Evolutionary conservation across 495 filamentous ascomycete genomes (phyloP), one percentile per base, ranked within the genome.

Genomic region (Friedmanniomyces endolithicus): DNA sequence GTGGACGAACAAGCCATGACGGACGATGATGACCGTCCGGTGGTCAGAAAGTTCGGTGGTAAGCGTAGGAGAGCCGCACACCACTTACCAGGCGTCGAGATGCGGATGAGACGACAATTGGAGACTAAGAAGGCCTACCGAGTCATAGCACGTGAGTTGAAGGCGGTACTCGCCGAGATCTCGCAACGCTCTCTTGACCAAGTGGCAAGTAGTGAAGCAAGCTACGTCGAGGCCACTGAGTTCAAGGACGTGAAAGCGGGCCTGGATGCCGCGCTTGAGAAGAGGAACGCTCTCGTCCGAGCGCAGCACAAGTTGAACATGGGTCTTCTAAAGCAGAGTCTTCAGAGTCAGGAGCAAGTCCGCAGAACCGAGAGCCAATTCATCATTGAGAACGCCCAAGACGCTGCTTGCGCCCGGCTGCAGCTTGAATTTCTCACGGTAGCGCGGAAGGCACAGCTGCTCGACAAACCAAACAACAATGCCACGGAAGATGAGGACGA

Each of bases 21-120:
- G 16, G 25, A 25, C 12, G 53, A 53, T 17, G 56, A 29, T 22
- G 58, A 47, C 50, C 60, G 40, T n/a, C 49, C 35, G 12, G 31
- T 51, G 35, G 19, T 31, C 29, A 68, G 62, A 50, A 63, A 66
- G 17, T 57, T 68, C 17, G 67, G 67, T 20, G 70, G 70, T 57
- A 51, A 35, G 23, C 47, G 70, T 19, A 60, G 68, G 40, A 54
- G 70, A 55, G 65, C 64, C 29, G 62, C 58, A 29, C 63, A 72
- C 64, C 43, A 64, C 24, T 56, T 64, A 48, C 35, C 55, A 40
- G 62, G 54, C 20, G 59, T 72, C 22, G 70, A 72, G 58, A 53
- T 63, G 16, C 62, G 68, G 33, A 57, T 72, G 47, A 62, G 65
- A 33, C 64, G 70, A 1, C 68, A 72, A 49, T 61, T 69, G 6